Base-by-base conservation (phyloP, 176 grass and related monocot genomes). In the Paspalum notatum region DNA sequence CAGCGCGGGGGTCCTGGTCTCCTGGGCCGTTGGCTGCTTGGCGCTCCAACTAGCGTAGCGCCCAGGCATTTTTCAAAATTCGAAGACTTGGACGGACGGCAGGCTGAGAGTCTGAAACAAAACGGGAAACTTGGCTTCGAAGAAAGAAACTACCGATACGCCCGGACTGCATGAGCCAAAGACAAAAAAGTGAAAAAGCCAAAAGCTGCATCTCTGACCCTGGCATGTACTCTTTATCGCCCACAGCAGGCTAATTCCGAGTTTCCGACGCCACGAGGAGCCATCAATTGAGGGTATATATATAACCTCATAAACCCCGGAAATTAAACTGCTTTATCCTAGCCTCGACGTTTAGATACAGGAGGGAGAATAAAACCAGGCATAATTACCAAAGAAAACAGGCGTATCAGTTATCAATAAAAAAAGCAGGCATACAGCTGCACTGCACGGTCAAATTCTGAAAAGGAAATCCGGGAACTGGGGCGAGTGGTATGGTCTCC, bases 381-480 rank as follows among this genome's bases (percentile, higher is more conserved):
- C 53, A 47, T 58, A 32, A 32, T 32, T 32, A 32, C 32, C 32
- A 1, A 32, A 32, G 3, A 32, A 32, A 32, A 32, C 32, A 32
- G 32, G 32, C 32, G 32, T 32, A 32, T 32, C 32, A 32, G 32
- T 32, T 32, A 32, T 32, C 32, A 32, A 32, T 32, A 32, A 32
- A 32, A 32, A 32, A 32, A 32, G 3, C 32, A 32, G 32, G 32
- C 55, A 20, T 52, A 6, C 50, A 2, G 8, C 42, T 8, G 8
- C 42, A 43, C 42, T 43, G 42, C 42, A 43, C 42, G 42, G 42
- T 43, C 42, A 43, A 43, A 43, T 32, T 32, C 32, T 32, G 32
- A 32, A 32, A 32, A 84, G 51, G 49, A 68, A 88, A 74, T 61
- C 81, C 68, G 75, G 86, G 68, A n/a, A 85, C 64, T 78, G 60